Base-by-base conservation (phyloP, 2,329 filamentous ascomycete species). In the Arthrobotrys conoides region DNA sequence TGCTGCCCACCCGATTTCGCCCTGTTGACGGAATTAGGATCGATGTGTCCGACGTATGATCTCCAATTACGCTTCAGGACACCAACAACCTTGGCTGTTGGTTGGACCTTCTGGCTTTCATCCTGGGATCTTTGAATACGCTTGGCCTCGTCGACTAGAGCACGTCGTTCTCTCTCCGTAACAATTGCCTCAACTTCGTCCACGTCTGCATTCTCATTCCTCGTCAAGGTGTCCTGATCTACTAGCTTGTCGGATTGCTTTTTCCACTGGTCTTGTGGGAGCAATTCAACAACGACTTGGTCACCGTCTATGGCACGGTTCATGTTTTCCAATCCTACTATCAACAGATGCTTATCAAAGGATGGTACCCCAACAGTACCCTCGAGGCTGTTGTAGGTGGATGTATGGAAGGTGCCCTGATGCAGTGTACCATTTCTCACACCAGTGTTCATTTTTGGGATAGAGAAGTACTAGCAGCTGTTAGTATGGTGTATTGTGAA, bases 221-320 rank as follows among this genome's bases (percentile, higher is more conserved):
- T 93, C 68, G 94, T 97, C 46, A 98, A 87, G 0, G 91, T 89
- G 82, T 97, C 95, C 84, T 99, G 96, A 81, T 99, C 96, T 36
- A 99, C 91, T 59, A 99, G 95, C 84, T 97, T 97, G 3, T 93
- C 95, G 1, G 95, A 98, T 0, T 96, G 94, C 55, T 92, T 91
- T 85, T 97, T 98, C 96, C 96, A 99, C 84, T 97, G 95, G 71
- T 97, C 93, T 84, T 94, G 92, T 0, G 96, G 94, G 1, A 99
- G 87, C 2, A 99, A 89, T 84, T 99, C 94, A 14, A 99, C 92
- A 1, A 97, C 94, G 0, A 97, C 94, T 10, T 96, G 86, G 84
- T 99, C 96, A 22, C 95, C 95, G 77, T 96, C 93, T 20, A 99
- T 91, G 24, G 95, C 91, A 81, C 96, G 90, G 85, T 98, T 99